These are phyloP conservation scores for Russula lepida DNA, from an alignment of 768 basidiomycete species.

Conservation along the genomic window DNA sequence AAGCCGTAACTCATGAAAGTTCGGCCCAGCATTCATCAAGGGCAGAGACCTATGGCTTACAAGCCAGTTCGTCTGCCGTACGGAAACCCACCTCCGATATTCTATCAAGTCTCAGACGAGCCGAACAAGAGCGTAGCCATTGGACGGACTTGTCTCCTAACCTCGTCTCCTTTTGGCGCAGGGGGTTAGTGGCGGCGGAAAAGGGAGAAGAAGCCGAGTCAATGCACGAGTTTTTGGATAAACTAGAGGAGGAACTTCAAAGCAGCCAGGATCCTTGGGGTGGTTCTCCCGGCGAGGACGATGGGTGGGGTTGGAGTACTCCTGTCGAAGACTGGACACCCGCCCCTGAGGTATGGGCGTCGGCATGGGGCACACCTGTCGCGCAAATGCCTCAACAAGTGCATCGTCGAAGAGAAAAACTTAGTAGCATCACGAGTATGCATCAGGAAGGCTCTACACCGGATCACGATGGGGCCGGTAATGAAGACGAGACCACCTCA, in stretches of 20 bases:
- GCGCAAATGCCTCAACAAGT: neutral
- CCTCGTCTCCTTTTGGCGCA: constrained; percentile 16
- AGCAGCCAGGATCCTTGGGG: constrained; percentile 2
- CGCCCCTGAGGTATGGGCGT: constrained; percentile 9
- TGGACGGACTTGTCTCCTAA: constrained; percentile 19
- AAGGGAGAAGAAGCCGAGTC: constrained; percentile 18
- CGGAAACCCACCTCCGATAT: neutral
- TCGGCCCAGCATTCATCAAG: constrained; percentile 22
- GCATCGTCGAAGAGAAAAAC: constrained; percentile 4
- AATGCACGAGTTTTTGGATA: constrained; percentile 20
- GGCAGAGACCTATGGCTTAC: constrained; percentile 13
- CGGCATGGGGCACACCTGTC: constrained; percentile 4
- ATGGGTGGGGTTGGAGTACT: constrained; percentile 16
- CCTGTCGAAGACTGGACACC: constrained; percentile 18
- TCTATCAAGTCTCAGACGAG: constrained; percentile 1
- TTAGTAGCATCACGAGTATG: constrained; percentile 17
- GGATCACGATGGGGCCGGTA: neutral
- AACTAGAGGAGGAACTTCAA: constrained; percentile 7
- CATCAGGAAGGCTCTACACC: constrained; percentile 3
- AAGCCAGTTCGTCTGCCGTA: constrained; percentile 11
- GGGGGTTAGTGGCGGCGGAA: constrained; percentile 18
- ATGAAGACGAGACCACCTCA: constrained; percentile 22
- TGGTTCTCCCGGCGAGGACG: neutral
- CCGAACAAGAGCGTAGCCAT: constrained; percentile 9
- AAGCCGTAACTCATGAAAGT: constrained; percentile 30